A percentile compares a stretch with the other conserved stretches of the same genome.
Conservation (phyloP, 2,329 filamentous ascomycete genomes). For the Sporothrix globosa region DNA sequence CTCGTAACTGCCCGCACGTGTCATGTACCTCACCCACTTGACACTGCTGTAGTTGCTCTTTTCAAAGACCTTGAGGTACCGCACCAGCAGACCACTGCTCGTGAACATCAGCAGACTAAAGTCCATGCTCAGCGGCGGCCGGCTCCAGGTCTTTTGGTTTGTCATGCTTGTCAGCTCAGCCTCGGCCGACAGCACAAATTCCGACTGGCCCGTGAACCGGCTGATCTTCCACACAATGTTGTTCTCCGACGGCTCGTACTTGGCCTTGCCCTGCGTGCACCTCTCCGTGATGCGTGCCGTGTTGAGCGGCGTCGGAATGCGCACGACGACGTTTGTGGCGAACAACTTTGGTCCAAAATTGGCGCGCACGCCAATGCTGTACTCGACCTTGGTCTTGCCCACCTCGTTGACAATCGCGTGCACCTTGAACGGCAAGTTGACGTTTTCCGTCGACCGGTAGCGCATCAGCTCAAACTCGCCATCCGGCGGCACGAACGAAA, state of each 20-base stretch:
- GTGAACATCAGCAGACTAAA: conserved; percentile 99
- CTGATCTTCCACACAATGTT: conserved; percentile 99
- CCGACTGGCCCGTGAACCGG: conserved; percentile 96
- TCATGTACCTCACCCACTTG: conserved; percentile 99
- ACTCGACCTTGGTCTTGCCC: conserved; percentile 96
- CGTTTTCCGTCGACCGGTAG: conserved; percentile 96
- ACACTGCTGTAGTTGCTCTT: conserved; percentile 99
- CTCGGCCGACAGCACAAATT: conserved; percentile 93
- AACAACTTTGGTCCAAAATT: conserved; percentile 97
- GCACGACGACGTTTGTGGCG: conserved; percentile 91
- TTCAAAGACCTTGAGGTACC: conserved; percentile 98
- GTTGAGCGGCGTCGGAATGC: conserved; percentile 94
- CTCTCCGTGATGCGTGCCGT: conserved; percentile 92
- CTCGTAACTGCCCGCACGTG: conserved; percentile 94
- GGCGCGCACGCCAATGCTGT: conserved; percentile 94
- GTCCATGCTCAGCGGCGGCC: conserved; percentile 86
- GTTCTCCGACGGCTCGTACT: conserved; percentile 97
- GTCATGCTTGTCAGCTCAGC: conserved; percentile 95
- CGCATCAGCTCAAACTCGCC: conserved; percentile 99
- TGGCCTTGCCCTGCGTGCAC: conserved; percentile 93
- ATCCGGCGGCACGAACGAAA: conserved; percentile 94
- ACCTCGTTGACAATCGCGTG: conserved; percentile 98
- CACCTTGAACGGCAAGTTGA: conserved; percentile 97
- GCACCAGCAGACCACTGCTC: conserved; percentile 84
- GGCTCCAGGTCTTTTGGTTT: conserved; percentile 94